Evolutionary conservation across 164 flowering plant species (phyloP).

Genomic region (Vitis labrusca): DNA sequence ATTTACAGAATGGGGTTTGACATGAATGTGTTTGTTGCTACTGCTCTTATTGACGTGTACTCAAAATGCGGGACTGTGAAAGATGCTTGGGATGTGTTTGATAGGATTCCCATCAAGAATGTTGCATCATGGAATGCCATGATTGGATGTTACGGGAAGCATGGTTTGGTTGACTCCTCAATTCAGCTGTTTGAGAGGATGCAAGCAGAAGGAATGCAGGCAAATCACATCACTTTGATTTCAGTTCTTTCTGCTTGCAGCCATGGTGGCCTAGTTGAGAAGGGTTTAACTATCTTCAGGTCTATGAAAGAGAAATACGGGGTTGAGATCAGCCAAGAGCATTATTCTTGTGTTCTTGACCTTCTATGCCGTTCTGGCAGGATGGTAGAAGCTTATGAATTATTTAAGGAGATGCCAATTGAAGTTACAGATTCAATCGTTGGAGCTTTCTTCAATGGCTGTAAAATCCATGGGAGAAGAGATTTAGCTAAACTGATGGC

Average conservation of each 20-base stretch:
- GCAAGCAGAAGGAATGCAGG: slow-evolving; percentile 37
- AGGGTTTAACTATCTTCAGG: slow-evolving; percentile 49
- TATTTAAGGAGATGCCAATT: slow-evolving; percentile 40
- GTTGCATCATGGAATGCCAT: slow-evolving; percentile 64
- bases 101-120: slow-evolving; percentile 30
- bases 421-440: slow-evolving; percentile 48
- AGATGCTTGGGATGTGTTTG: slow-evolving; percentile 51
- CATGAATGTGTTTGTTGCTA: slow-evolving; percentile 43
- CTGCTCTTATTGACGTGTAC: slow-evolving; percentile 55
- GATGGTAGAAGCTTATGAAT: slow-evolving; percentile 58
- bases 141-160: slow-evolving; percentile 74
- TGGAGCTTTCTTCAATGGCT: slow-evolving; percentile 75
- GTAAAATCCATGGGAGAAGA: slow-evolving; percentile 53
- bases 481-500: slow-evolving; percentile 59
- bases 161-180: slow-evolving; percentile 47
- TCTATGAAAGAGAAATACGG: slow-evolving; percentile 40
- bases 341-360: slow-evolving; percentile 65
- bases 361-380: slow-evolving; percentile 66
- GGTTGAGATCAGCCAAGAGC: slow-evolving; percentile 44
- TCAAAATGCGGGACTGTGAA: slow-evolving; percentile 55
- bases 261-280: slow-evolving; percentile 59
- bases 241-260: slow-evolving; percentile 69
- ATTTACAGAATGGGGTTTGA: slow-evolving; percentile 43
- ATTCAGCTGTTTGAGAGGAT: slow-evolving; percentile 57
- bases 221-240: slow-evolving; percentile 57